These are phyloP conservation scores for Aspergillus sp. DNA, from an alignment of 2,329 filamentous ascomycete genomes.

Conservation along the genomic window DNA sequence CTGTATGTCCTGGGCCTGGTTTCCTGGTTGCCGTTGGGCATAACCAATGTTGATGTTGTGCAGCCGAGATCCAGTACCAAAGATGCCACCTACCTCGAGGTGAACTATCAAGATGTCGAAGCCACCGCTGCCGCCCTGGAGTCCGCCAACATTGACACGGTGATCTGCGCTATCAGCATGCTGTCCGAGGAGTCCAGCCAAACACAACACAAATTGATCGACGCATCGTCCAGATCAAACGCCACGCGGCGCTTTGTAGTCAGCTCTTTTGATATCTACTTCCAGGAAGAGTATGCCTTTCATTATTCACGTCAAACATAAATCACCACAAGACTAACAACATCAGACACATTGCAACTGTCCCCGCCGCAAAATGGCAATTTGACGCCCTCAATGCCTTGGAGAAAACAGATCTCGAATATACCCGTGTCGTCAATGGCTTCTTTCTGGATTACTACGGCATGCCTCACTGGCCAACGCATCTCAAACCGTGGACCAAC, in stretches of 20 bases:
- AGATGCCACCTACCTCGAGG: not conserved
- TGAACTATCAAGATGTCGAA: not conserved
- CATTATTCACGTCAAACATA: not conserved
- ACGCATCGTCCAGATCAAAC: not conserved
- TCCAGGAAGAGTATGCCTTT: not conserved
- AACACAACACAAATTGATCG: not conserved
- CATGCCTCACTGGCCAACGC: not conserved
- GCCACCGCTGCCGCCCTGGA: not conserved
- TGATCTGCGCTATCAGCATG: not conserved
- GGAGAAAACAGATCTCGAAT: not conserved
- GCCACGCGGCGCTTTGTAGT: not conserved
- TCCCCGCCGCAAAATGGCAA: not conserved
- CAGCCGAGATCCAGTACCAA: not conserved
- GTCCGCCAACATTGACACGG: not conserved
- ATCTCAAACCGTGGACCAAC: not conserved
- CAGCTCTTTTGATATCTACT: not conserved
- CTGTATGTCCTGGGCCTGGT: not conserved
- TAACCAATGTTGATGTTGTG: too few relatives aligned
- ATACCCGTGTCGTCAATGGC: not conserved
- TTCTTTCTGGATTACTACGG: constrained; percentile 2
- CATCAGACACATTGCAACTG: not conserved
- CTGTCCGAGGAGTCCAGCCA: not conserved
- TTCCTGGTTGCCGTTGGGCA: too few relatives aligned
- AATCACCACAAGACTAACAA: not conserved
- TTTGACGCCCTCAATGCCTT: not conserved